phyloP scores from a whole-genome alignment of 1,139 yeast species.

The Suhomyces bolitotheri region DNA sequence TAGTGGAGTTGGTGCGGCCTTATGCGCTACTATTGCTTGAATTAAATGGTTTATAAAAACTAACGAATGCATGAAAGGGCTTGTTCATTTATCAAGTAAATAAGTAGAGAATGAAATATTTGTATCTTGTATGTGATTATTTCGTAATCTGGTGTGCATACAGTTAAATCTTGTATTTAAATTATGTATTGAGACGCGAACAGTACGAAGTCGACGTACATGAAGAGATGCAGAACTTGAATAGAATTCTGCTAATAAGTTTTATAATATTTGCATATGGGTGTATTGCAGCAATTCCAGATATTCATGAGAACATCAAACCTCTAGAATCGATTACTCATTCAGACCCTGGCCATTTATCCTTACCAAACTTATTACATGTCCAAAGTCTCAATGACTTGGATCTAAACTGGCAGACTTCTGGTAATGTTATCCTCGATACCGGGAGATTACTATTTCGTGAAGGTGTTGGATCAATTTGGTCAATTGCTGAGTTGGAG shows the following conservation, averaged over 20 bases:
- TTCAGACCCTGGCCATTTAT: conserved; percentile 25
- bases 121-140: too few species aligned
- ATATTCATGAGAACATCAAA: background rate
- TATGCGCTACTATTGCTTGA: conserved; percentile 62
- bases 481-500: conserved; percentile 44
- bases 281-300: background rate
- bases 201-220: too few species aligned
- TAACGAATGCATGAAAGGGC: too few species aligned
- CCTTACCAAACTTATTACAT: conserved; percentile 37
- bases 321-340: background rate
- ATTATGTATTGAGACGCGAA: too few species aligned
- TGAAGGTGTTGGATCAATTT: conserved; percentile 38
- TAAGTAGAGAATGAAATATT: too few species aligned
- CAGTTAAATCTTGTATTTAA: too few species aligned
- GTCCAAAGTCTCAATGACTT: conserved; percentile 25
- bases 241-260: too few species aligned
- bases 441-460: conserved; percentile 44
- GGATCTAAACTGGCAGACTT: conserved; percentile 30
- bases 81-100: too few species aligned
- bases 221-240: too few species aligned
- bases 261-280: too few species aligned
- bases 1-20: conserved; percentile 94
- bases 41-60: too few species aligned
- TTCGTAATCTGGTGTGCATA: too few species aligned
- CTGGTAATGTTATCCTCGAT: conserved; percentile 31